These are phyloP conservation scores for Lasiodiplodia gonubiensis DNA, from an alignment of 2,329 filamentous ascomycete genomes.

Conservation along the genomic window DNA sequence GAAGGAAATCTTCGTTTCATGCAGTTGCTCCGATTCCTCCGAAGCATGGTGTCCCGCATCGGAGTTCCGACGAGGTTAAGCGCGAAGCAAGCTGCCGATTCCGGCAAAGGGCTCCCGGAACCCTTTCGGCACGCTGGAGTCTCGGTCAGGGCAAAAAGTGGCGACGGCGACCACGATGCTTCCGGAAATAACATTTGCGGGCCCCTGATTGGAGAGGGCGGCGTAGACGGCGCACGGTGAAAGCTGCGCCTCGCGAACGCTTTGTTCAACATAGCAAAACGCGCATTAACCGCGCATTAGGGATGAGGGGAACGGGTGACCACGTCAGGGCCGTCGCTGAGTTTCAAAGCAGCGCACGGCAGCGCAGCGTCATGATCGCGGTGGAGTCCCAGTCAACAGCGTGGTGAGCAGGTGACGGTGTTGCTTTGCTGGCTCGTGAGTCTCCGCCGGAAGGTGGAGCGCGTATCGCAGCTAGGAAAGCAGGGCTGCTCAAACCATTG, in stretches of 20 bases:
- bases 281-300: background rate
- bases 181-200: background rate
- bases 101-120: background rate
- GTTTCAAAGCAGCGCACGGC: slow-evolving; percentile 14
- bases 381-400: background rate
- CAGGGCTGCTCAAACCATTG: slow-evolving; percentile 1
- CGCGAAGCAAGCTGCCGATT: background rate
- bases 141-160: background rate
- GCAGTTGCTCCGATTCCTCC: background rate
- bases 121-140: slow-evolving; percentile 1
- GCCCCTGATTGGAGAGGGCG: background rate
- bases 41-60: background rate
- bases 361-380: background rate
- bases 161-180: background rate
- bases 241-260: slow-evolving; percentile 15
- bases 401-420: slow-evolving; percentile 2
- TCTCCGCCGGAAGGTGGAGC: slow-evolving; percentile 18
- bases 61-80: background rate
- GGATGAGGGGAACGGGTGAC: slow-evolving; percentile 6
- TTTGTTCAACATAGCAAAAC: background rate
- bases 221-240: background rate
- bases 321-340: background rate
- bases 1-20: background rate
- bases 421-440: slow-evolving; percentile 17
- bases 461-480: background rate